phyloP scores from a whole-genome alignment of 2,329 filamentous ascomycete genomes.

The Stagonosporopsis rhizophila region DNA sequence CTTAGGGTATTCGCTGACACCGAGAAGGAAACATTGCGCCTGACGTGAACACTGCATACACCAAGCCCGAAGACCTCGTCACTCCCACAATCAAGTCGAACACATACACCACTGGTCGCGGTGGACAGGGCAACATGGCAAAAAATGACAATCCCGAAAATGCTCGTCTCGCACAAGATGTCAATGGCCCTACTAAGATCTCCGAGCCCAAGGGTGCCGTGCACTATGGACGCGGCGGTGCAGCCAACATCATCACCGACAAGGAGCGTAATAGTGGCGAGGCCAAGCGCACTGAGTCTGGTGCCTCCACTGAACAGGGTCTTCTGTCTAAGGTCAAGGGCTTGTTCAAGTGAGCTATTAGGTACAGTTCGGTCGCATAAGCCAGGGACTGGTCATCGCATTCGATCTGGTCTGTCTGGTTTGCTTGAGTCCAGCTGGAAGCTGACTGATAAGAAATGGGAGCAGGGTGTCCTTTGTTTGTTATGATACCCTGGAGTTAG shows the following conservation, averaged over 20 bases:
- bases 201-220: conserved; percentile 65
- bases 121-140: conserved; percentile 88
- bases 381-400: not conserved
- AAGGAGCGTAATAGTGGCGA: conserved; percentile 46
- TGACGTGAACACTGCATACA: conserved; percentile 43
- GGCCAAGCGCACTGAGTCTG: conserved; percentile 36
- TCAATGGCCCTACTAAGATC: conserved; percentile 61
- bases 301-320: conserved; percentile 38
- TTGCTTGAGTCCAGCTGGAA: not conserved
- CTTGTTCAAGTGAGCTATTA: conserved; percentile 49
- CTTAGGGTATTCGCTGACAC: conserved; percentile 11
- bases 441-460: not conserved
- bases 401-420: not conserved
- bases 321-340: conserved; percentile 64
- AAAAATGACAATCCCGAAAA: conserved; percentile 72
- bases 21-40: conserved; percentile 57
- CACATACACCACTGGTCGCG: conserved; percentile 88
- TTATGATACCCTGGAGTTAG: conserved; percentile 18
- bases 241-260: conserved; percentile 66
- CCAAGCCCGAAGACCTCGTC: conserved; percentile 67
- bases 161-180: conserved; percentile 83
- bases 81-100: conserved; percentile 84
- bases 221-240: conserved; percentile 77
- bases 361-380: not conserved
- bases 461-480: conserved; percentile 19